These are phyloP conservation scores for Begonia masoniana DNA, from an alignment of 306 rosid genomes.

Conservation along the genomic window DNA sequence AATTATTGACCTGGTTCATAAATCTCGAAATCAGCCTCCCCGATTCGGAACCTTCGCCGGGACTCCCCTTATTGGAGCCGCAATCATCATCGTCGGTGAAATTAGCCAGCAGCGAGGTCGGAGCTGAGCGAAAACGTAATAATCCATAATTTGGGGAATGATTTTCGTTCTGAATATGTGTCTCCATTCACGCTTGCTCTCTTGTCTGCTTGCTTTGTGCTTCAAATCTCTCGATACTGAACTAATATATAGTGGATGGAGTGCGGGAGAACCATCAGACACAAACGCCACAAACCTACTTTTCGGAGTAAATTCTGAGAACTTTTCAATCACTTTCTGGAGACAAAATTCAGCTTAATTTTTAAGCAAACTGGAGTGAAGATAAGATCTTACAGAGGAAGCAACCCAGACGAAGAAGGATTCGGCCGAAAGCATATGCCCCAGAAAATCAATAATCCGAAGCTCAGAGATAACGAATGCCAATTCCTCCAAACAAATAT, in stretches of 20 bases:
- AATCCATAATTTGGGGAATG: constrained; percentile 47
- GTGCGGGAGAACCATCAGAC: constrained; percentile 16
- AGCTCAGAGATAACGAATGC: neutral
- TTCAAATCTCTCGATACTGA: no score
- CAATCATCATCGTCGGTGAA: constrained; percentile 15
- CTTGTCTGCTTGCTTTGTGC: neutral
- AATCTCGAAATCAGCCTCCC: constrained; percentile 23
- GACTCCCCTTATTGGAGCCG: constrained; percentile 9
- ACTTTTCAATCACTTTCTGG: constrained; percentile 20
- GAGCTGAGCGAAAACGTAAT: constrained; percentile 65
- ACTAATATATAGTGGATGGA: no score
- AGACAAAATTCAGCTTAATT: constrained; percentile 35
- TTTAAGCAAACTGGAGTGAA: constrained; percentile 34
- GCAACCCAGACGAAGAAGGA: constrained; percentile 20
- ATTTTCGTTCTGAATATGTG: constrained; percentile 28
- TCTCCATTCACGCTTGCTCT: constrained; percentile 32
- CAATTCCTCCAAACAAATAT: neutral
- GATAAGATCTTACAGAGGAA: constrained; percentile 87
- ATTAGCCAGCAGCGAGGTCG: constrained; percentile 33
- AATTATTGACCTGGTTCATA: constrained; percentile 10
- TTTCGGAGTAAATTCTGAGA: constrained; percentile 19
- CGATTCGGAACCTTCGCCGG: neutral
- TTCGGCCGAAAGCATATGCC: no score
- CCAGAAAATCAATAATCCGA: neutral
- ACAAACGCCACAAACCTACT: constrained; percentile 2